Base-by-base conservation (phyloP, 306 rosid species). In the Quercus aquifolioides region DNA sequence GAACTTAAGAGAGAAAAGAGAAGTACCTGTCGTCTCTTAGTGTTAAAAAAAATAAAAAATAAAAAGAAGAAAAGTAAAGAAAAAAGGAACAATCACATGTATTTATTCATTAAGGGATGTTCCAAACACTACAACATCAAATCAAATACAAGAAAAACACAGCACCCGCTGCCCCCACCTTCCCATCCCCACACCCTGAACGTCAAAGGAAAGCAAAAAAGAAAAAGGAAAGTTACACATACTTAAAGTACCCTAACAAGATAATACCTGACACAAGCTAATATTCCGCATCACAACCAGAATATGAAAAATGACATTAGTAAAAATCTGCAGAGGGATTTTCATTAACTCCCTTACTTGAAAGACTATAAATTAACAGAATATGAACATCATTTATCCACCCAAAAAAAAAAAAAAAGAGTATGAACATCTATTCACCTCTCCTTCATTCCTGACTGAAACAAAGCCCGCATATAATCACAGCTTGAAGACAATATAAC, bases 391-490 rank as follows among this genome's bases (percentile, higher is more conserved):
- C n/a, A 58, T n/a, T 56, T 56, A 18, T 56, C 46, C 46, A 7
- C 46, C 4, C 25, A 60, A 57, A 30, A 49, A 35, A 6, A 31
- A 57, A 33, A 31, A 5, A 33, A 33, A 38, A 26, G 31, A 11
- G 13, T 4, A 59, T 59, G 65, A 26, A 38, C 3, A 54, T 58
- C 62, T 18, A 78, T 54, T 76, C 65, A 92, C 98, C 98, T 94
- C 78, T 94, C 98, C 86, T 76, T 88, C 97, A 94, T 94, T 84
- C 97, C 95, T 64, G 97, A 92, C 70, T 84, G 79, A 68, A 91
- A 90, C 82, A 94, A 87, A 82, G 89, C 97, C 67, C 74, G 87
- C 71, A 94, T 84, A 84, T 94, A 94, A 63, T 88, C 91, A 83
- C 90, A 91, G 76, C 89, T 90, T 78, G 94, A 76, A 74, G 88